Percentiles rank a stretch among this genome's conserved stretches.
Evolutionary conservation across 495 filamentous ascomycete species (phyloP).

Genomic region (Penicillium lagena): DNA sequence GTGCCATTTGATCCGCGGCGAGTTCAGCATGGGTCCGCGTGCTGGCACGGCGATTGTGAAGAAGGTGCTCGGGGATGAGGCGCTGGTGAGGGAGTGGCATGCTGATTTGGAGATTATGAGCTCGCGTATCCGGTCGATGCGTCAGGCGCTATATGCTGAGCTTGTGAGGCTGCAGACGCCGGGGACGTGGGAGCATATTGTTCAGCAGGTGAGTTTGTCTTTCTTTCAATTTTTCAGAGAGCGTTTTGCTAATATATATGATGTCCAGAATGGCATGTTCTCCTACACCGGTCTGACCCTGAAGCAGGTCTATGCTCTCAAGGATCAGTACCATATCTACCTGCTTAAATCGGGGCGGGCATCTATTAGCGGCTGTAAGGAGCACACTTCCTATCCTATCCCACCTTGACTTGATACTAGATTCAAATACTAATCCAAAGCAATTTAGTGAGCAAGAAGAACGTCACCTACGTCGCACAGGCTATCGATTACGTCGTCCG

Average conservation of each 20-base stretch:
- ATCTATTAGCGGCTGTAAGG: conserved; percentile 43
- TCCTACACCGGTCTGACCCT: conserved; percentile 43
- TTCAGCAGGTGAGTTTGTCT: conserved; percentile 30
- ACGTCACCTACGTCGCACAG: conserved; percentile 42
- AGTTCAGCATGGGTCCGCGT: conserved; percentile 44
- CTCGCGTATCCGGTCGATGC: conserved; percentile 44
- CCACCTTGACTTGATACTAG: background rate
- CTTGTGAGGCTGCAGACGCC: conserved; percentile 37
- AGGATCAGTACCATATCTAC: conserved; percentile 45
- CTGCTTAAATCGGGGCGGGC: conserved; percentile 41
- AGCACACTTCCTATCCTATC: background rate
- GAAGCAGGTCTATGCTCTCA: conserved; percentile 37
- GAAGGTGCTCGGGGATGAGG: conserved; percentile 34
- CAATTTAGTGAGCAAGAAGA: conserved; percentile 44
- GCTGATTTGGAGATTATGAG: conserved; percentile 45
- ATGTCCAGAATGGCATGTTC: conserved; percentile 46
- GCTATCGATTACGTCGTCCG: conserved; percentile 41
- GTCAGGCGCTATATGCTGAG: conserved; percentile 36
- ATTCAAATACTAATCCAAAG: conserved; percentile 1
- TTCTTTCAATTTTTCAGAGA: background rate
- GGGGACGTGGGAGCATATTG: conserved; percentile 44
- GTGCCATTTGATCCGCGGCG: conserved; percentile 40
- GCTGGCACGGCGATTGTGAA: conserved; percentile 45
- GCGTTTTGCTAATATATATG: conserved; percentile 5
- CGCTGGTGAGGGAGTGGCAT: conserved; percentile 41